Percentiles rank a stretch among this genome's conserved stretches.
Conservation (phyloP, 202 grass and related monocot species). For the Panicum hallii region DNA sequence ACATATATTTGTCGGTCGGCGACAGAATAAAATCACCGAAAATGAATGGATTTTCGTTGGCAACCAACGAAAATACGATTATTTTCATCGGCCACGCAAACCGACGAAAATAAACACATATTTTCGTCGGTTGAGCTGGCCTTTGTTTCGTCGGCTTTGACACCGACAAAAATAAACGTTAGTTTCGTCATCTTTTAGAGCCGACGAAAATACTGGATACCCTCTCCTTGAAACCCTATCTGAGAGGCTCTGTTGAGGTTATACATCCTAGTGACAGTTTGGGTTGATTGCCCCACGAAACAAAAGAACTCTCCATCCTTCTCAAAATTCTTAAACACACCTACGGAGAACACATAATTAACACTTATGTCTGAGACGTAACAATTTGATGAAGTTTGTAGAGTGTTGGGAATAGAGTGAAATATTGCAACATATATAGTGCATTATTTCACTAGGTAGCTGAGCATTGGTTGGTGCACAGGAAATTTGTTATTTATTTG, state of each 20-base stretch:
- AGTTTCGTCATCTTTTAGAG: no score
- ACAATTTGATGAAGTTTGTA: neutral
- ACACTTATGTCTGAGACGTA: neutral
- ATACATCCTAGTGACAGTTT: slow-evolving; percentile 94
- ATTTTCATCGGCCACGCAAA: no score
- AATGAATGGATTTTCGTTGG: no score
- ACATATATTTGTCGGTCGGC: no score
- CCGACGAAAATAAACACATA: no score
- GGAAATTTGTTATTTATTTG: neutral
- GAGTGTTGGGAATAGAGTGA: neutral
- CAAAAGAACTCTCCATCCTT: slow-evolving; percentile 90
- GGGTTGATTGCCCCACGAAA: slow-evolving; percentile 88
- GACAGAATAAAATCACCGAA: no score
- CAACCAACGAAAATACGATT: no score
- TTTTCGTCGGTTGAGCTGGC: no score
- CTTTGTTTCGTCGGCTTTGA: no score
- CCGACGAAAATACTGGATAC: no score
- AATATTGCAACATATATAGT: neutral
- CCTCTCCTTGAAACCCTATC: slow-evolving; percentile 64
- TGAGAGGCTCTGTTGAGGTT: slow-evolving; percentile 90
- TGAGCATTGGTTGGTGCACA: neutral
- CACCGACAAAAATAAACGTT: no score
- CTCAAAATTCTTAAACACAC: slow-evolving; percentile 82
- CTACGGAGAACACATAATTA: slow-evolving; percentile 39
- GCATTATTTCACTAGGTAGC: neutral